Conservation (phyloP, 345 rosid genomes). For the Acer campestre region DNA sequence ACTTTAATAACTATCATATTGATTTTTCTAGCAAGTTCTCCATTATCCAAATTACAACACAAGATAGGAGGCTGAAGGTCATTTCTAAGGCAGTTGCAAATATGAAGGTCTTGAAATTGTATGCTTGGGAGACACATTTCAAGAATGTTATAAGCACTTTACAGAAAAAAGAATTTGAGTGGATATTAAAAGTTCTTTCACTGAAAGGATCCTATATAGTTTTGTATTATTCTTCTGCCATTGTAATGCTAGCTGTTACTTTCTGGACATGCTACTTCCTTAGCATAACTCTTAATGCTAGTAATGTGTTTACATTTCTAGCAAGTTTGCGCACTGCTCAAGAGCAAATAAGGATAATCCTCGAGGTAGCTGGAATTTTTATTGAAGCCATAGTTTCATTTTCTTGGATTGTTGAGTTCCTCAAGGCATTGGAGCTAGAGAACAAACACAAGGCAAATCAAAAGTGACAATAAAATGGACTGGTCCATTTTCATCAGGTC, state of each 20-base stretch:
- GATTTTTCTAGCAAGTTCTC: neutral
- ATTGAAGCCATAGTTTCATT: slow-evolving; percentile 57
- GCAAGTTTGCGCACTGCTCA: slow-evolving; percentile 47
- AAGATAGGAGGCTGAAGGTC: slow-evolving; percentile 40
- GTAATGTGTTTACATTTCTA: slow-evolving; percentile 53
- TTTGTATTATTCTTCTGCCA: slow-evolving; percentile 47
- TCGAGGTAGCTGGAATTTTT: slow-evolving; percentile 41
- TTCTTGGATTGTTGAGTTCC: slow-evolving; percentile 41
- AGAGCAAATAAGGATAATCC: slow-evolving; percentile 51
- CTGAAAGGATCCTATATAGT: slow-evolving; percentile 37
- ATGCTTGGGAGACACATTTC: slow-evolving; percentile 64
- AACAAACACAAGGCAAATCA: slow-evolving; percentile 20
- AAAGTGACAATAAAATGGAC: slow-evolving; percentile 6
- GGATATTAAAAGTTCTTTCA: slow-evolving; percentile 29
- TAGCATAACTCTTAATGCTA: slow-evolving; percentile 42
- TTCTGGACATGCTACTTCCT: slow-evolving; percentile 54
- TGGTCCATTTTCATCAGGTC: slow-evolving; percentile 33
- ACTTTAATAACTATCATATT: slow-evolving; percentile 30
- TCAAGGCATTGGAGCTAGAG: slow-evolving; percentile 44
- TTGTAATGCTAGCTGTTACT: slow-evolving; percentile 39
- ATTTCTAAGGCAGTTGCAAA: slow-evolving; percentile 41
- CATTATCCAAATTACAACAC: slow-evolving; percentile 39
- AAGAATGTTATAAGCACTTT: slow-evolving; percentile 35
- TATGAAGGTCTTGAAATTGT: slow-evolving; percentile 57
- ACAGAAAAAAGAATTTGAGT: slow-evolving; percentile 41